These are phyloP conservation scores for Coemansia guatemalensis DNA, from an alignment of 192 early-diverging fungal species.

Conservation along the genomic window DNA sequence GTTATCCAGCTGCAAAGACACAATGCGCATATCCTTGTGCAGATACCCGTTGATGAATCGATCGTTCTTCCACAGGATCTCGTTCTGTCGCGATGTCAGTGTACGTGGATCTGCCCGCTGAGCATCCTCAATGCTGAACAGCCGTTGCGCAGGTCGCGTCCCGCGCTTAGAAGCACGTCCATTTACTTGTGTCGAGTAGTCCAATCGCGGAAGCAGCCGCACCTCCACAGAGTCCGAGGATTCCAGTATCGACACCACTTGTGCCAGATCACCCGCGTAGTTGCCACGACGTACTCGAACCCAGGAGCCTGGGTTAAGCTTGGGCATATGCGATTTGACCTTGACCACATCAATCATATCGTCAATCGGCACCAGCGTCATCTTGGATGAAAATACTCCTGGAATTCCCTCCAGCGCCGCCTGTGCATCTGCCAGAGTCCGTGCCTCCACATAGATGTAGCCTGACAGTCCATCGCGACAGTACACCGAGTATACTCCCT, in stretches of 20 bases:
- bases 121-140: slow-evolving; percentile 62
- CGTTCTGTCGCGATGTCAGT: slow-evolving; percentile 58
- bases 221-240: slow-evolving; percentile 65
- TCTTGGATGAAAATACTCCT: slow-evolving; percentile 66
- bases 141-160: slow-evolving; percentile 67
- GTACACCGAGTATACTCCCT: slow-evolving; percentile 80
- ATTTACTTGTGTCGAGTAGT: slow-evolving; percentile 44
- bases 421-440: slow-evolving; percentile 75
- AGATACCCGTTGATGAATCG: slow-evolving; percentile 76
- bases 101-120: slow-evolving; percentile 58
- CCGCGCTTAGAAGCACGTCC: slow-evolving; percentile 46
- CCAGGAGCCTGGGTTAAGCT: slow-evolving; percentile 70
- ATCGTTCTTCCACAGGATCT: slow-evolving; percentile 61
- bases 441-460: slow-evolving; percentile 91
- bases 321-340: slow-evolving; percentile 63
- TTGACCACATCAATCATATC: slow-evolving; percentile 91
- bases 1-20: slow-evolving; percentile 62
- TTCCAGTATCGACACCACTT: slow-evolving; percentile 69
- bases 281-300: slow-evolving; percentile 89
- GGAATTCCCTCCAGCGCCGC: slow-evolving; percentile 73
- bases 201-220: slow-evolving; percentile 73
- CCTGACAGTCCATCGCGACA: slow-evolving; percentile 81
- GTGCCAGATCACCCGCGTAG: slow-evolving; percentile 90
- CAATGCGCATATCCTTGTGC: slow-evolving; percentile 76
- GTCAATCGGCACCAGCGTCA: slow-evolving; percentile 83